phyloP scores from a whole-genome alignment of 2,329 filamentous ascomycete genomes.

The Cladosporium sp. region DNA sequence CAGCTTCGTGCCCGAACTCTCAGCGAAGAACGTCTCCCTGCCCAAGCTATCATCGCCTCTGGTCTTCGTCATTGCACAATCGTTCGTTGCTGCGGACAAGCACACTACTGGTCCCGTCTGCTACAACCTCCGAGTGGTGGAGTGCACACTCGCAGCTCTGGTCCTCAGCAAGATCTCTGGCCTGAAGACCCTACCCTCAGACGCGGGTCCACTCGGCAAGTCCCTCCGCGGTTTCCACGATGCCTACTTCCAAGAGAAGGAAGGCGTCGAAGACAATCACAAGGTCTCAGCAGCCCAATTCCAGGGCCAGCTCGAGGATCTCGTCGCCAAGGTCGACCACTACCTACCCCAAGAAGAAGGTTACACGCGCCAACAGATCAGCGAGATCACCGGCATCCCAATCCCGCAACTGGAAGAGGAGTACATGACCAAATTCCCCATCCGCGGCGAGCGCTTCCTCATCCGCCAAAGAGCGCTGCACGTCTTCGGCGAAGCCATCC shows the following conservation, averaged over 20 bases:
- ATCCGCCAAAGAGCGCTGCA: constrained; percentile 85
- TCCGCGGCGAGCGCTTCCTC: constrained; percentile 83
- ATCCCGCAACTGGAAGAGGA: constrained; percentile 71
- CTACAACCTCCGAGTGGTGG: constrained; percentile 96
- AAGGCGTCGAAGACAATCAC: constrained; percentile 50
- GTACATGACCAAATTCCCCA: constrained; percentile 85
- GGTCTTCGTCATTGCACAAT: constrained; percentile 91
- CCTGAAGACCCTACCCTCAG: constrained; percentile 66
- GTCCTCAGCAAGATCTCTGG: constrained; percentile 61
- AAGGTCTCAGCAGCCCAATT: constrained; percentile 47
- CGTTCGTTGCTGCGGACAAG: constrained; percentile 91
- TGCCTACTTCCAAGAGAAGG: constrained; percentile 66
- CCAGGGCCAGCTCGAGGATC: constrained; percentile 66
- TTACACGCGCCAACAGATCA: constrained; percentile 86
- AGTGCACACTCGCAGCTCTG: constrained; percentile 83
- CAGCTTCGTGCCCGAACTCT: constrained; percentile 78
- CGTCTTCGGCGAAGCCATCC: constrained; percentile 84
- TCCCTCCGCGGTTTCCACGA: constrained; percentile 86
- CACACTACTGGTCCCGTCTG: constrained; percentile 88
- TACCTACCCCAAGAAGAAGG: constrained; percentile 77
- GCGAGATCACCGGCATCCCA: constrained; percentile 66
- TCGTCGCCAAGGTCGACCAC: constrained; percentile 68
- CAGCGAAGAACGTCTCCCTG: constrained; percentile 75
- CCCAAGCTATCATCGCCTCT: constrained; percentile 79
- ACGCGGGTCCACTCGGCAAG: constrained; percentile 79